Percentiles rank a stretch among this genome's conserved stretches.
Conservation (phyloP, 371 early-diverging fungal species). For the Zychaea mexicana region DNA sequence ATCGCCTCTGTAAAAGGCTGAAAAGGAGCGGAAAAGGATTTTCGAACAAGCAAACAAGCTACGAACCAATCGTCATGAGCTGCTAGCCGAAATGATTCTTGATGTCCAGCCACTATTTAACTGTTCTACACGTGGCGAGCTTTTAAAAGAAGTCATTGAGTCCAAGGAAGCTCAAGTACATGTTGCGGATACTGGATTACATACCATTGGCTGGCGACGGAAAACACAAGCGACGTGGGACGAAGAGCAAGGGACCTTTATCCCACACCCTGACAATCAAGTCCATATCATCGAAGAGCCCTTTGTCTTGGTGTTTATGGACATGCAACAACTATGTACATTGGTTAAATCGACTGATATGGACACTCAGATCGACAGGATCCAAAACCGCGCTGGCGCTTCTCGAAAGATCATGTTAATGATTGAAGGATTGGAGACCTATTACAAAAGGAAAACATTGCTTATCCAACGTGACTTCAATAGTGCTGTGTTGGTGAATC, state of each 20-base stretch:
- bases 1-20: conserved; percentile 9
- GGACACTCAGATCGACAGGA: conserved; percentile 19
- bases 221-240: conserved; percentile 57
- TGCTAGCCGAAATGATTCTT: conserved; percentile 57
- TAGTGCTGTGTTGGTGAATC: conserved; percentile 30
- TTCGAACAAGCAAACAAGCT: conserved; percentile 45
- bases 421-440: conserved; percentile 57
- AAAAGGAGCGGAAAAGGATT: conserved; percentile 27
- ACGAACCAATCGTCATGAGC: conserved; percentile 38
- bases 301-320: conserved; percentile 45
- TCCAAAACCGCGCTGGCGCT: conserved; percentile 15
- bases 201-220: conserved; percentile 53
- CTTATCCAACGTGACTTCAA: conserved; percentile 40
- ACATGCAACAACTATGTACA: conserved; percentile 30
- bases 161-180: conserved; percentile 11
- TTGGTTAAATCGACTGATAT: conserved; percentile 25
- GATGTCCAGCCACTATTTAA: conserved; percentile 40
- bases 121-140: conserved; percentile 11
- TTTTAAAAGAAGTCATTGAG: conserved; percentile 4
- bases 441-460: conserved; percentile 43
- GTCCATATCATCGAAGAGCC: conserved; percentile 41
- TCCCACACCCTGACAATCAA: conserved; percentile 34
- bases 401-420: conserved; percentile 41
- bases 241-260: conserved; percentile 40
- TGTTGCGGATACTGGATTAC: not conserved